Conservation (phyloP, 352 stramenopile species). For the Phytophthora hibernalis region DNA sequence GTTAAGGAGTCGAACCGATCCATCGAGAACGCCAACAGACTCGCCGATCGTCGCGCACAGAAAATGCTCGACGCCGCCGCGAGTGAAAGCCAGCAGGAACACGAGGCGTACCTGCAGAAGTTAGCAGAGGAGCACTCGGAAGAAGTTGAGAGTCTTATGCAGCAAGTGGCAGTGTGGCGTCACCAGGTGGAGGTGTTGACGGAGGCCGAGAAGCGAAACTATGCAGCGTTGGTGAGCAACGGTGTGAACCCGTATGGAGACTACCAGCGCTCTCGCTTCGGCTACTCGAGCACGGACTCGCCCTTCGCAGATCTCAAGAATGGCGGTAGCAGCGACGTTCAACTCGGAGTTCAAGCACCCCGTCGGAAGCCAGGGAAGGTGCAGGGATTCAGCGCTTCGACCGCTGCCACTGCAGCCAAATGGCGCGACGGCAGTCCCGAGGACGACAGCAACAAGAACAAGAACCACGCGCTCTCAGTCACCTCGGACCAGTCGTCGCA, state of each 20-base stretch:
- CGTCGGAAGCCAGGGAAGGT: constrained; percentile 16
- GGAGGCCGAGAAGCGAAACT: constrained; percentile 83
- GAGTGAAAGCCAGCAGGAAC: constrained; percentile 58
- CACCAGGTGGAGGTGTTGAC: constrained; percentile 88
- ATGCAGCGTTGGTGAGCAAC: constrained; percentile 65
- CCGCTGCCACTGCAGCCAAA: constrained; percentile 33
- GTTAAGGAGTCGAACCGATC: constrained; percentile 83
- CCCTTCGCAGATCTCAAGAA: constrained; percentile 29
- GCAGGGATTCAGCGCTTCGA: constrained; percentile 6
- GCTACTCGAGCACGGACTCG: constrained; percentile 36
- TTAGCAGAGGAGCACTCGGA: constrained; percentile 84
- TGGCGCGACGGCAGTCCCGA: constrained; percentile 45
- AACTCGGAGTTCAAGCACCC: constrained; percentile 1
- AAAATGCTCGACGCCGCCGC: constrained; percentile 63
- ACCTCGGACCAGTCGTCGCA: constrained; percentile 46
- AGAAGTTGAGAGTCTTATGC: constrained; percentile 81
- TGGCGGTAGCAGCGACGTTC: constrained; percentile 5
- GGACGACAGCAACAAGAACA: constrained; percentile 23
- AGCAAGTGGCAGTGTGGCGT: constrained; percentile 84
- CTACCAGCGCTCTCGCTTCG: constrained; percentile 61
- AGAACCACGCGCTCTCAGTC: constrained; percentile 31
- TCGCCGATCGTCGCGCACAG: constrained; percentile 62
- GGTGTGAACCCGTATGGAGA: constrained; percentile 67
- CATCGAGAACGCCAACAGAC: constrained; percentile 67
- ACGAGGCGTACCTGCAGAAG: constrained; percentile 83